Evolutionary conservation across 2,329 filamentous ascomycete species (phyloP).

Genomic region (Atkinsonella hypoxylon): DNA sequence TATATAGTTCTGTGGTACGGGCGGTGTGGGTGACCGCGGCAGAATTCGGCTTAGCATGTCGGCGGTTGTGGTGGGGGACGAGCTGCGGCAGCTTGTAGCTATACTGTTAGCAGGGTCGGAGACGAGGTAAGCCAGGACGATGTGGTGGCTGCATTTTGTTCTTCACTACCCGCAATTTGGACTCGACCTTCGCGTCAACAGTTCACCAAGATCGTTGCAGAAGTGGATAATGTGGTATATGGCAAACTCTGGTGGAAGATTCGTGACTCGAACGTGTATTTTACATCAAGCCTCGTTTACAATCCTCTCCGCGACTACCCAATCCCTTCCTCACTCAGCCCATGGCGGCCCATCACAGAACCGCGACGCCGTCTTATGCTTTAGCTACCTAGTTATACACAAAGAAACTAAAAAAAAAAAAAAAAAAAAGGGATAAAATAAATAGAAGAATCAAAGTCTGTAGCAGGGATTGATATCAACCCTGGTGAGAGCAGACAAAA

Average conservation of each 20-base stretch:
- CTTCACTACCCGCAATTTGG: too few relatives aligned
- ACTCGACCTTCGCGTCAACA: too few relatives aligned
- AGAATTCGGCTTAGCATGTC: slow-evolving; percentile 4
- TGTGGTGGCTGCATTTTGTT: too few relatives aligned
- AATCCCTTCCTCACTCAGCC: neutral
- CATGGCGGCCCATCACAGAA: neutral
- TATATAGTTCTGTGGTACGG: slow-evolving; percentile 13
- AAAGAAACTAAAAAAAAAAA: neutral
- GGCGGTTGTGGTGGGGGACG: neutral
- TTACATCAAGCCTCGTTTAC: neutral
- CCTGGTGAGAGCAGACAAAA: neutral
- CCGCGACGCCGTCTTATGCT: slow-evolving; percentile 4
- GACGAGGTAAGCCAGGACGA: neutral
- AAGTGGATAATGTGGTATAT: too few relatives aligned
- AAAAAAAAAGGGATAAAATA: neutral
- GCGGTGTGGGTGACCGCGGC: slow-evolving; percentile 8
- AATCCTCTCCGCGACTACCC: neutral
- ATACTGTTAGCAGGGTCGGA: neutral
- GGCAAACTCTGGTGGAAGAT: too few relatives aligned
- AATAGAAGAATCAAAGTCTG: neutral
- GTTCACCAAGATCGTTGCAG: too few relatives aligned
- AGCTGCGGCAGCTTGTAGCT: neutral
- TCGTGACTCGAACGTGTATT: too few relatives aligned
- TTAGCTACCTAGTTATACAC: neutral
- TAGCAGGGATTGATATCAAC: neutral